These are phyloP conservation scores for Globisporangium polare DNA, from an alignment of 352 stramenopile genomes.

Conservation along the genomic window DNA sequence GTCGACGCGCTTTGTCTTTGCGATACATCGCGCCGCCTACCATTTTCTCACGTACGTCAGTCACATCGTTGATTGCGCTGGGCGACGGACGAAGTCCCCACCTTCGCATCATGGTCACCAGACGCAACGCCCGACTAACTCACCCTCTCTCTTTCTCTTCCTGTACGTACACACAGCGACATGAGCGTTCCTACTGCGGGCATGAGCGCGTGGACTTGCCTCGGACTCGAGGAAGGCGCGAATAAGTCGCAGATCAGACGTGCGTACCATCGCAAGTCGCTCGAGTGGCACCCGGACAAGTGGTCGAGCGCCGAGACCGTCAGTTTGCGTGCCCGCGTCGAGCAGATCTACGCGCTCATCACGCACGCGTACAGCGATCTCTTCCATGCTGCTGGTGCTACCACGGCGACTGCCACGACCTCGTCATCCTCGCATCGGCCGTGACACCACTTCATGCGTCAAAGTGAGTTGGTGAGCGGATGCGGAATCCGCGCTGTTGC, in stretches of 20 bases:
- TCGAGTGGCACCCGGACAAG: slow-evolving; percentile 76
- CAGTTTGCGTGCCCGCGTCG: slow-evolving; percentile 26
- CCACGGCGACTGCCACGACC: not conserved
- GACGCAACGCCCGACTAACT: not conserved
- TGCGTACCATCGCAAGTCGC: slow-evolving; percentile 52
- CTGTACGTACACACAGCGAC: slow-evolving; percentile 20
- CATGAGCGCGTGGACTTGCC: slow-evolving; percentile 48
- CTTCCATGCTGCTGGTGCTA: not conserved
- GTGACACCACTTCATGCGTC: not conserved
- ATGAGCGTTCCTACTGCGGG: slow-evolving; percentile 27
- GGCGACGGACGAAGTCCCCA: not conserved
- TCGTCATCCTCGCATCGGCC: not conserved
- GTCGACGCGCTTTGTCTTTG: slow-evolving; percentile 26
- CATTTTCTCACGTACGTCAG: slow-evolving; percentile 50
- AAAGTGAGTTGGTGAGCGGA: not conserved
- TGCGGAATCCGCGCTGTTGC: not conserved
- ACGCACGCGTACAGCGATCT: slow-evolving; percentile 49
- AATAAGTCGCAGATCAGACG: slow-evolving; percentile 43
- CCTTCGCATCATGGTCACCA: not conserved
- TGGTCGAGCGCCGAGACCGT: slow-evolving; percentile 30
- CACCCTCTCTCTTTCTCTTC: not conserved
- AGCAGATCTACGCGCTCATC: slow-evolving; percentile 37
- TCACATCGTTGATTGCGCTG: not conserved
- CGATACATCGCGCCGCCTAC: slow-evolving; percentile 37
- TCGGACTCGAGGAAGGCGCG: slow-evolving; percentile 37